Percentiles rank a stretch among this genome's conserved stretches.
Conservation (phyloP, 345 rosid genomes). For the Syzygium aqueum region DNA sequence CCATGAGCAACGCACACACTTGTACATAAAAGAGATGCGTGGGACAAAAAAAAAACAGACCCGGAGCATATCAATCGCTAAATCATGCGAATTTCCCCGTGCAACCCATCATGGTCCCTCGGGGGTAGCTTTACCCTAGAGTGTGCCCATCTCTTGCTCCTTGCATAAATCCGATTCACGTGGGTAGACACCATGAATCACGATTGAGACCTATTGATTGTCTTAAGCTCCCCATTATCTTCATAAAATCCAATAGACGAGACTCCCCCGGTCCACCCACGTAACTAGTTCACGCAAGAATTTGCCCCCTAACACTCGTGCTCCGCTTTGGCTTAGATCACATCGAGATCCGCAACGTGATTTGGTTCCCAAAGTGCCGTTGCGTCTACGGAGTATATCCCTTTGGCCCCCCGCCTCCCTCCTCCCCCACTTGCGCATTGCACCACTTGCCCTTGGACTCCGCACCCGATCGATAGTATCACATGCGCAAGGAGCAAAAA, state of each 20-base stretch:
- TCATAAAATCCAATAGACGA: background rate
- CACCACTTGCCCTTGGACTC: too few species aligned
- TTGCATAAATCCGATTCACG: background rate
- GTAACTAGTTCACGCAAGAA: background rate
- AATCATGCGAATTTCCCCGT: background rate
- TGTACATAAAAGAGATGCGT: too few species aligned
- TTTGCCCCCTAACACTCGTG: background rate
- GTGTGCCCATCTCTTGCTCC: background rate
- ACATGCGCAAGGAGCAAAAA: background rate
- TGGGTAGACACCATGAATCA: background rate
- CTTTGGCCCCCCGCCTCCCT: too few species aligned
- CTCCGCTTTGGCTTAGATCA: background rate
- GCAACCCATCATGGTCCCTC: background rate
- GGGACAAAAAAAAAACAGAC: background rate
- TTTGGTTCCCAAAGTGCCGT: background rate
- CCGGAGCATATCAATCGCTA: background rate
- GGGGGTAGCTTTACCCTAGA: background rate
- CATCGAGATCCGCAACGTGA: background rate
- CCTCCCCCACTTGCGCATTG: too few species aligned
- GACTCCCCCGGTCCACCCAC: background rate
- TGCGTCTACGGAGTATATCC: background rate
- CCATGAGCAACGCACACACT: too few species aligned
- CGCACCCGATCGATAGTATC: too few species aligned
- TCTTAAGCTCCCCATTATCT: background rate
- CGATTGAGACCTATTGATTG: background rate